Percentiles rank a stretch among this genome's conserved stretches.
These are phyloP conservation scores for Debaryomyces prosopidis DNA, from an alignment of 805 yeast genomes.

Conservation along the genomic window DNA sequence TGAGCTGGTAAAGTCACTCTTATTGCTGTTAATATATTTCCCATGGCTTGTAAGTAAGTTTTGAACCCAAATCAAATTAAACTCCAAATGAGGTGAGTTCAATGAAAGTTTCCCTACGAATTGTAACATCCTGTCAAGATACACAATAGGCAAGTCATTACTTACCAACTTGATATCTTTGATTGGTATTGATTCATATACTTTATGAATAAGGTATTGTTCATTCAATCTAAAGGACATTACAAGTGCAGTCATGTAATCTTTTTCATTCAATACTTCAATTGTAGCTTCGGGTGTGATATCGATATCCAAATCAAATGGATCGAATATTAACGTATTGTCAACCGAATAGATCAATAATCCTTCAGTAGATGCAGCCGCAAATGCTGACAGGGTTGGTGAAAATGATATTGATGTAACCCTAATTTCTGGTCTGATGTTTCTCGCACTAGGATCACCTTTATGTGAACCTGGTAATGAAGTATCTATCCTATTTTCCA, in stretches of 20 bases:
- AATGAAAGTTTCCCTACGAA: constrained; percentile 62
- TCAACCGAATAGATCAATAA: constrained; percentile 79
- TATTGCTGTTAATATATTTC: constrained; percentile 60
- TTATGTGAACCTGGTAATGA: constrained; percentile 85
- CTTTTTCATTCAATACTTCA: constrained; percentile 58
- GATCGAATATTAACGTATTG: constrained; percentile 77
- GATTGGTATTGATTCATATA: constrained; percentile 73
- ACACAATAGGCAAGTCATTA: constrained; percentile 72
- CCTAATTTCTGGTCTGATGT: constrained; percentile 77
- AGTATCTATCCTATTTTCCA: constrained; percentile 75
- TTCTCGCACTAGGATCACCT: constrained; percentile 73
- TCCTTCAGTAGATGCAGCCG: constrained; percentile 96
- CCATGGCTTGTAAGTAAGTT: constrained; percentile 74
- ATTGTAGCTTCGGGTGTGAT: constrained; percentile 79
- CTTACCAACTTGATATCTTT: constrained; percentile 68
- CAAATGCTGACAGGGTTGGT: constrained; percentile 88
- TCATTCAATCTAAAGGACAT: constrained; percentile 96
- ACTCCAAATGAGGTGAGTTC: constrained; percentile 82
- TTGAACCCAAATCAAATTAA: constrained; percentile 79
- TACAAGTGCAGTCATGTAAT: constrained; percentile 74
- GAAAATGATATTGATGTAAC: constrained; percentile 79
- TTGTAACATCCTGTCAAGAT: constrained; percentile 63
- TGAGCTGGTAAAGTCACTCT: constrained; percentile 61
- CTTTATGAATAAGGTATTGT: constrained; percentile 63
- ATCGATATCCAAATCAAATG: constrained; percentile 91